Evolutionary conservation across 2,329 filamentous ascomycete species (phyloP), one percentile per base, ranked within the genome.

Genomic region (Pestalotiopsis sp.): DNA sequence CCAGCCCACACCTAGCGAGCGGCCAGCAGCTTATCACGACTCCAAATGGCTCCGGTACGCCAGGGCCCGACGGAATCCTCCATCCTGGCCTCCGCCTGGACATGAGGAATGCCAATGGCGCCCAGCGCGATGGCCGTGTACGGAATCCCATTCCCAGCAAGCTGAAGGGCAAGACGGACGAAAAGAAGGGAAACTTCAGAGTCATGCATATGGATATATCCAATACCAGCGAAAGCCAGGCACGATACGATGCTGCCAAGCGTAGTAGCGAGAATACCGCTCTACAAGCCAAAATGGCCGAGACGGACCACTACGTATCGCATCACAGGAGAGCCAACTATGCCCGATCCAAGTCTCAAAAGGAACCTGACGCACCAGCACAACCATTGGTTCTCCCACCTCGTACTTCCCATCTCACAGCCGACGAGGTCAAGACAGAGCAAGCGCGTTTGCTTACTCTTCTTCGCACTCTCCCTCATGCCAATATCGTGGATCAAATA

Each of bases 91-190:
- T 66, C 13, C 68, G 68, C 17, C 39, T 69, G 66, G 68, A 69
- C 52, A 68, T 68, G 66, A 64, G 66, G 58, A 67, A 67, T 23
- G 64, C 55, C 36, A 68, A 66, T 63, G 68, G 66, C 57, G 58
- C 67, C 55, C 76, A 76, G 49, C 78, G 80, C 39, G 86, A 88
- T 75, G 84, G 85, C 58, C 82, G 85, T 27, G 82, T 87, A 14
- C 79, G 86, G 68, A 89, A 90, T 70, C 86, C 88, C 1, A 84
- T 91, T 2, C 88, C 89, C 4, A 88, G 85, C 76, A 90, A 90
- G 76, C 80, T 91, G 66, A 88, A 90, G 74, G 87, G 87, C 69
- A 87, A 86, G 71, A 85, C 86, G 23, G 84, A 86, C 71, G 81
- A 82, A 31, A 85, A 84, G 73, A 87, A 86, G 69, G 88, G 88